These are phyloP conservation scores for Lobosporangium transversale DNA, from an alignment of 192 early-diverging fungal species.

Conservation along the genomic window DNA sequence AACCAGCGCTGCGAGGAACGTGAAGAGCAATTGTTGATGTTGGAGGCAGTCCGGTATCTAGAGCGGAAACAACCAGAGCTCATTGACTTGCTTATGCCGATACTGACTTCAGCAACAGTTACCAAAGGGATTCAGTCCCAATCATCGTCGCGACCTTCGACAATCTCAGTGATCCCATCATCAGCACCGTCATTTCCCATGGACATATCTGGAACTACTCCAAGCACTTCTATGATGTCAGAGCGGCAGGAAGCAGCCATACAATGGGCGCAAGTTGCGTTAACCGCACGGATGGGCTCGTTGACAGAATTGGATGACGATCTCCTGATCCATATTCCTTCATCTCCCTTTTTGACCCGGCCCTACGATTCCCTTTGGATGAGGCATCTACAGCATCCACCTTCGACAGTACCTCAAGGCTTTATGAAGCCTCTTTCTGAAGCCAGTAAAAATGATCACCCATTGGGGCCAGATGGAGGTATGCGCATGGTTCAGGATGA, in stretches of 20 bases:
- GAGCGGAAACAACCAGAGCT: slow-evolving; percentile 9
- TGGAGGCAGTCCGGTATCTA: slow-evolving; percentile 26
- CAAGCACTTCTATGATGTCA: not conserved
- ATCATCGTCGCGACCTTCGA: not conserved
- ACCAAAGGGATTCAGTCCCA: no score
- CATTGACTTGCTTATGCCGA: not conserved
- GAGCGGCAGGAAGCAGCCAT: slow-evolving; percentile 16
- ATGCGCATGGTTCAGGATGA: slow-evolving; percentile 35
- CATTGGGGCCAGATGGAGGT: not conserved
- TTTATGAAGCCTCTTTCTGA: not conserved
- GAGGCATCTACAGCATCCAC: slow-evolving; percentile 19
- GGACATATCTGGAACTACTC: not conserved
- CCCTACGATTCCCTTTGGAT: slow-evolving; percentile 24
- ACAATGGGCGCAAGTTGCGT: slow-evolving; percentile 34
- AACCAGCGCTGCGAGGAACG: slow-evolving; percentile 38
- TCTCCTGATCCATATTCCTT: slow-evolving; percentile 6
- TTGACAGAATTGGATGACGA: not conserved
- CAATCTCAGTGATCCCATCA: not conserved
- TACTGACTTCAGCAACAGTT: not conserved
- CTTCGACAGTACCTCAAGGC: not conserved
- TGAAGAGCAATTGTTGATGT: slow-evolving; percentile 27
- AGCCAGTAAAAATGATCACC: not conserved
- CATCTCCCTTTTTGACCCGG: slow-evolving; percentile 29
- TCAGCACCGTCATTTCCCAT: not conserved
- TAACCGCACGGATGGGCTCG: slow-evolving; percentile 10